Evolutionary conservation across 2,329 filamentous ascomycete species (phyloP).

Genomic region (Onygenales sp.): DNA sequence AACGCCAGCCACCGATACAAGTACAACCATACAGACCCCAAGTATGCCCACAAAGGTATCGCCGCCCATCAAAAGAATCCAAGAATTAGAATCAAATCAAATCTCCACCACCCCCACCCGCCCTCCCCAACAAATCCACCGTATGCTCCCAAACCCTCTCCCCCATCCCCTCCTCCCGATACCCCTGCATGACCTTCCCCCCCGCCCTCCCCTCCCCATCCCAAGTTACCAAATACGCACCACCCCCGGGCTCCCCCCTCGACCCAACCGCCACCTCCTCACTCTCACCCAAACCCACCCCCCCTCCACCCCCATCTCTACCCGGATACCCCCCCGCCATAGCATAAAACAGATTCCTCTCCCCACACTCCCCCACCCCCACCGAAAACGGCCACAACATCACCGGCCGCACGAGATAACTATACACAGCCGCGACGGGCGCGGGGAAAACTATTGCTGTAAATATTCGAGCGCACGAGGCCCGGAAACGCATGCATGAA

Average conservation of each 20-base stretch:
- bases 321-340: slow-evolving; percentile 10
- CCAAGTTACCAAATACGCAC: slow-evolving; percentile 13
- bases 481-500: slow-evolving; percentile 43
- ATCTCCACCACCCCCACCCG: slow-evolving; percentile 6
- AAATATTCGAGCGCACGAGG: slow-evolving; percentile 29
- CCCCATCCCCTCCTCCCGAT: slow-evolving; percentile 8
- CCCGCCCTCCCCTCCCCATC: slow-evolving; percentile 9
- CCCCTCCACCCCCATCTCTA: background rate
- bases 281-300: background rate
- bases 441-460: slow-evolving; percentile 42
- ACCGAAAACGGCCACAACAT: slow-evolving; percentile 13
- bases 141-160: slow-evolving; percentile 17
- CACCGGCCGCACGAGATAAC: slow-evolving; percentile 26
- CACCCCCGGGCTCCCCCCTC: slow-evolving; percentile 12
- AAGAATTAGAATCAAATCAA: too few relatives aligned
- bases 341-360: slow-evolving; percentile 15
- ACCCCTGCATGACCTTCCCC: slow-evolving; percentile 10
- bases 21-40: too few relatives aligned
- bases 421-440: slow-evolving; percentile 16
- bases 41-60: too few relatives aligned
- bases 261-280: slow-evolving; percentile 10
- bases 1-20: too few relatives aligned
- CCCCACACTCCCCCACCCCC: slow-evolving; percentile 21
- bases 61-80: too few relatives aligned
- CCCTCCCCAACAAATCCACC: slow-evolving; percentile 11